Conservation (phyloP, 2,329 filamentous ascomycete species). For the Gliomastix tumulicola region DNA sequence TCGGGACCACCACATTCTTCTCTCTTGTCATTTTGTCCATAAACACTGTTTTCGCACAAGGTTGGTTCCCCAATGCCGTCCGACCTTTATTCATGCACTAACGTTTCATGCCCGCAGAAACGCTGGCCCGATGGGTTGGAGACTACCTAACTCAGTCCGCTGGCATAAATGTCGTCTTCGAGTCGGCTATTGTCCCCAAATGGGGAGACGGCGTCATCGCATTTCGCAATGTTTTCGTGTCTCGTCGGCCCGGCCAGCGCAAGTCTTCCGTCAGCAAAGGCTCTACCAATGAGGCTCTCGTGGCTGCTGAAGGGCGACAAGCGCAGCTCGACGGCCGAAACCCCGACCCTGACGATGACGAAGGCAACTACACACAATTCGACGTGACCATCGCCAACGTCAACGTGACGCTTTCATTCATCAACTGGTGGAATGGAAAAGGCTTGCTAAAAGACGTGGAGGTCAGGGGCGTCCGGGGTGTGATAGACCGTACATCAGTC, state of each 20-base stretch:
- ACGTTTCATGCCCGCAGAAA: constrained; percentile 56
- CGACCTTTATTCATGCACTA: neutral
- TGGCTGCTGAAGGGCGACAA: constrained; percentile 66
- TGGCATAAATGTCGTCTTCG: constrained; percentile 89
- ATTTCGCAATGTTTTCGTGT: constrained; percentile 95
- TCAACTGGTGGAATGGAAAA: constrained; percentile 99
- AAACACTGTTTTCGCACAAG: constrained; percentile 94
- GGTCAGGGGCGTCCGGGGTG: constrained; percentile 85
- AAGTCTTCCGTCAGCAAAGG: constrained; percentile 86
- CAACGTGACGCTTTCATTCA: constrained; percentile 91
- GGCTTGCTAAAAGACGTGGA: constrained; percentile 87
- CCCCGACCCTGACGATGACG: constrained; percentile 69
- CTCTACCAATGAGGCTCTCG: constrained; percentile 79
- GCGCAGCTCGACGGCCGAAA: constrained; percentile 21
- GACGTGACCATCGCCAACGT: constrained; percentile 92
- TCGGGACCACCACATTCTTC: constrained; percentile 96
- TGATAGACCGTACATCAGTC: constrained; percentile 84
- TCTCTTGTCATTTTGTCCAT: constrained; percentile 84
- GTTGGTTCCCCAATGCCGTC: constrained; percentile 31
- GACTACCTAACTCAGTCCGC: constrained; percentile 94
- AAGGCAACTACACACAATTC: constrained; percentile 97
- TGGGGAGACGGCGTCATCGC: constrained; percentile 95
- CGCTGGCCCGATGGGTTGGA: constrained; percentile 84
- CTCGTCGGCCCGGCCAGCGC: constrained; percentile 76
- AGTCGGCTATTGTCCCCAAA: constrained; percentile 93